Evolutionary conservation across 2,329 filamentous ascomycete genomes (phyloP).

Genomic region (Escovopsis sp.): DNA sequence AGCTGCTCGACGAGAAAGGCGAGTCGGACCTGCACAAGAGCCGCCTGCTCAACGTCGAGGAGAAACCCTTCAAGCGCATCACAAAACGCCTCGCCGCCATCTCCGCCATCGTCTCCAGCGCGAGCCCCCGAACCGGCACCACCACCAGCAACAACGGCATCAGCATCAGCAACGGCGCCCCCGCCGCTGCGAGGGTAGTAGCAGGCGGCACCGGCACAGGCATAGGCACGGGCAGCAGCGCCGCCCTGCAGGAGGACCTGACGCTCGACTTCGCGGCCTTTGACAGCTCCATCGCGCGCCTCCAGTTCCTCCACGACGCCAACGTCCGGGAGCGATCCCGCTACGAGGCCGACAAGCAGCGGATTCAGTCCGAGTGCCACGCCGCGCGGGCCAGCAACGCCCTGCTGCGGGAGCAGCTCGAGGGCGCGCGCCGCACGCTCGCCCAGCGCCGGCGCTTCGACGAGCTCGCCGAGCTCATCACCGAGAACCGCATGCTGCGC

Average conservation of each 20-base stretch:
- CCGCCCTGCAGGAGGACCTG: conserved; percentile 64
- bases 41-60: conserved; percentile 78
- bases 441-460: conserved; percentile 75
- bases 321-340: conserved; percentile 73
- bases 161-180: conserved; percentile 24
- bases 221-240: conserved; percentile 17
- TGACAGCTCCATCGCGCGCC: conserved; percentile 70
- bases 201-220: conserved; percentile 10
- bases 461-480: conserved; percentile 75
- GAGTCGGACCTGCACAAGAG: conserved; percentile 77
- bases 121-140: conserved; percentile 24
- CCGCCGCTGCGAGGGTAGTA: conserved; percentile 11
- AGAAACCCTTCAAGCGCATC: conserved; percentile 81
- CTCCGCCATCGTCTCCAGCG: conserved; percentile 40
- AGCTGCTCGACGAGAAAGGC: conserved; percentile 57
- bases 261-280: conserved; percentile 81
- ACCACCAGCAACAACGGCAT: conserved; percentile 21
- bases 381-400: conserved; percentile 62
- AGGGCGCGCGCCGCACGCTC: conserved; percentile 60
- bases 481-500: conserved; percentile 62
- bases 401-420: conserved; percentile 58
- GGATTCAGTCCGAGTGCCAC: conserved; percentile 66
- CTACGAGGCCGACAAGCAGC: conserved; percentile 66
- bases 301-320: conserved; percentile 73
- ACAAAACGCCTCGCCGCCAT: conserved; percentile 64